These are phyloP conservation scores for Eucalyptus curtisii DNA, from an alignment of 345 rosid genomes.

Conservation along the genomic window DNA sequence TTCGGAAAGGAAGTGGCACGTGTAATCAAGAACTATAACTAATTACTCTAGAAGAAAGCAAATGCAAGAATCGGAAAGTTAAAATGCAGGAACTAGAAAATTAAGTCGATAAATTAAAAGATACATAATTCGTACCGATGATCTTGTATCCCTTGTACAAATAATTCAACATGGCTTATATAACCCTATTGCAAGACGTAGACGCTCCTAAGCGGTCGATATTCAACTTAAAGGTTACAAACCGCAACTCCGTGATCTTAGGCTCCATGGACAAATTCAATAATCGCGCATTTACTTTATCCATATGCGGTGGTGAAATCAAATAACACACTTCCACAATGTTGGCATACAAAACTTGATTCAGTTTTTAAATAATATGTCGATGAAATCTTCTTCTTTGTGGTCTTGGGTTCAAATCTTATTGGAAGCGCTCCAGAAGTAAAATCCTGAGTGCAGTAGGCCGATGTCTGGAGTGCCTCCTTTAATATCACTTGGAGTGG, in stretches of 20 bases:
- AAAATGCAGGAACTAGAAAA: background rate
- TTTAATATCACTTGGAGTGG: background rate
- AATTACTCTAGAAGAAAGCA: background rate
- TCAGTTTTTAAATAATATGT: rapidly evolving
- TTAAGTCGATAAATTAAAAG: background rate
- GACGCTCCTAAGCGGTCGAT: background rate
- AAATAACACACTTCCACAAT: background rate
- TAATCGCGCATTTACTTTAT: background rate
- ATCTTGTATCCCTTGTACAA: background rate
- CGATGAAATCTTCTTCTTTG: background rate
- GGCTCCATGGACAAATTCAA: background rate
- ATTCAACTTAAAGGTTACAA: background rate
- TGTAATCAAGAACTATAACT: background rate
- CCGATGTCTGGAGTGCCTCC: background rate
- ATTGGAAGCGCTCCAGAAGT: background rate
- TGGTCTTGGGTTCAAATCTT: background rate
- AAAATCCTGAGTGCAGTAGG: background rate
- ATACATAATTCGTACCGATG: background rate
- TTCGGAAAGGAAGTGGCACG: background rate
- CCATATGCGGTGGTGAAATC: background rate
- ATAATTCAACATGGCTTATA: background rate
- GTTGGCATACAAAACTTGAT: background rate
- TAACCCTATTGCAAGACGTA: background rate
- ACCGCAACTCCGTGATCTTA: background rate
- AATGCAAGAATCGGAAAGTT: too few species aligned